These are phyloP conservation scores for Noccaea caerulescens DNA, from an alignment of 345 rosid genomes.

Conservation along the genomic window DNA sequence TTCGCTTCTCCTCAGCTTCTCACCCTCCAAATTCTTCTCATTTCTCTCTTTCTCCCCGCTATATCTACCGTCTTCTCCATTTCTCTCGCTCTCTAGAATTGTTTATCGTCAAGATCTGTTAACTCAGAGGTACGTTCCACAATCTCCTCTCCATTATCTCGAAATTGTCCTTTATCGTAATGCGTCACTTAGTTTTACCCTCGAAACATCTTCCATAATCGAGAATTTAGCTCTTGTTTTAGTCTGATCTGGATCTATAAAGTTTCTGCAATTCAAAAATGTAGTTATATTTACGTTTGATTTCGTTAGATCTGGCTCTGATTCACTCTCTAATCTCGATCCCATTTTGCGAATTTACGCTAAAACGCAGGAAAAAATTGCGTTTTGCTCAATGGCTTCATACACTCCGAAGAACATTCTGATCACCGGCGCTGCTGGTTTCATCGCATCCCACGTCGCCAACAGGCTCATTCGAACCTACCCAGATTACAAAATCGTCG, in stretches of 20 bases:
- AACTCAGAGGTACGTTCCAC: conserved; percentile 24
- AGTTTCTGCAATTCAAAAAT: neutral
- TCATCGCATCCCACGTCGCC: conserved; percentile 86
- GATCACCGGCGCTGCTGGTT: conserved; percentile 88
- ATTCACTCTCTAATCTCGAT: no score
- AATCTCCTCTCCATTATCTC: neutral
- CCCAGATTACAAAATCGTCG: conserved; percentile 84
- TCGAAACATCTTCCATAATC: no score
- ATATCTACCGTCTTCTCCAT: neutral
- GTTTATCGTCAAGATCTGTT: conserved; percentile 29
- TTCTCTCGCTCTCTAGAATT: conserved; percentile 15
- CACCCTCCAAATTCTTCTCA: conserved; percentile 7
- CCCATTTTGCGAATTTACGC: no score
- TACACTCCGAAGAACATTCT: conserved; percentile 83
- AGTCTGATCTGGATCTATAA: conserved; percentile 20
- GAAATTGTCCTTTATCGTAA: neutral
- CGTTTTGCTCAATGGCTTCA: conserved; percentile 44
- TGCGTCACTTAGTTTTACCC: neutral
- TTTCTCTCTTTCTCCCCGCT: neutral
- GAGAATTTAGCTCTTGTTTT: neutral
- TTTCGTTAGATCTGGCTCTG: conserved; percentile 15
- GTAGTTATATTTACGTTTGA: neutral
- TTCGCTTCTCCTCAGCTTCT: conserved; percentile 27
- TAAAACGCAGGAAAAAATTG: conserved; percentile 10
- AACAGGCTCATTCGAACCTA: conserved; percentile 72